phyloP scores from a whole-genome alignment of 306 rosid genomes.

The Cucurbita pepo region DNA sequence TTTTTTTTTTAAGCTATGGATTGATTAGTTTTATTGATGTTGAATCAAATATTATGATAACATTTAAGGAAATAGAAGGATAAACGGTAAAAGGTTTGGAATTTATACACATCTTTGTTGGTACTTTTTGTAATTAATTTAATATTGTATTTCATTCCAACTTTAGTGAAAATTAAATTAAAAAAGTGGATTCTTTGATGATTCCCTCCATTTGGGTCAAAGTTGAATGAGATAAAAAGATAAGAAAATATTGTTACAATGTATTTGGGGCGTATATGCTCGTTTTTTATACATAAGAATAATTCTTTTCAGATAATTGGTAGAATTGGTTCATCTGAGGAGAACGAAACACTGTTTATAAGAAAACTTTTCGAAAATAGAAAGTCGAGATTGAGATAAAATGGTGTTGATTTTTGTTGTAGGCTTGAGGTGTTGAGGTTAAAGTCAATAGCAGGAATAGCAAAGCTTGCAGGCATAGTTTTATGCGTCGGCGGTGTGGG shows the following conservation, averaged over 20 bases:
- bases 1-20: background rate
- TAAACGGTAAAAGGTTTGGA: background rate
- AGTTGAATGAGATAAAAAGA: background rate
- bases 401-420: background rate
- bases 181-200: background rate
- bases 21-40: no score
- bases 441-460: constrained; percentile 40
- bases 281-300: no score
- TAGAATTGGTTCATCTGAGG: no score
- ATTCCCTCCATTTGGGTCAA: background rate
- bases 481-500: constrained; percentile 50
- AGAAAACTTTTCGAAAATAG: no score
- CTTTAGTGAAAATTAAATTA: background rate
- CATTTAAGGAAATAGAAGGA: background rate
- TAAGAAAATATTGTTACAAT: background rate
- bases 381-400: no score
- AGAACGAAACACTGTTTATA: no score
- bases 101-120: background rate
- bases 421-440: constrained; percentile 54
- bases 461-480: constrained; percentile 49
- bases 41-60: no score
- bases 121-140: background rate
- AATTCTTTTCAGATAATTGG: no score
- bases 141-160: background rate
- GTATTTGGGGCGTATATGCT: background rate